A percentile compares a stretch with the other conserved stretches of the same genome.
phyloP scores from a whole-genome alignment of 495 filamentous ascomycete species.

The Talaromyces stipitatus region DNA sequence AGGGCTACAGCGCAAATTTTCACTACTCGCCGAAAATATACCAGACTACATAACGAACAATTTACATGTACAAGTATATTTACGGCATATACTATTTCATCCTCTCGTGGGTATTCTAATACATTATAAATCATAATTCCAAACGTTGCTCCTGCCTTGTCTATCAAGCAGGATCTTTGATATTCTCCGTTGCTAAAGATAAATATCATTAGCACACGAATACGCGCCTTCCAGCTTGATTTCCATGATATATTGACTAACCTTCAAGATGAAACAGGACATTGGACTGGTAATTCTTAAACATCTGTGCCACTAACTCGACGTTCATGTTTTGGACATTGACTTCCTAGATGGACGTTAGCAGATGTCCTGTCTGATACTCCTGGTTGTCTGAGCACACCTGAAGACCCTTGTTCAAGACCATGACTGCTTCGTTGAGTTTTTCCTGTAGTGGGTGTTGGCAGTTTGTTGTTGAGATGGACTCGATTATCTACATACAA shows the following conservation, averaged over 20 bases:
- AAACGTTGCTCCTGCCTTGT: not conserved
- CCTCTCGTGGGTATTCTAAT: not conserved
- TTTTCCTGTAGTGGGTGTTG: slow-evolving; percentile 64
- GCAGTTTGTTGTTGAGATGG: not conserved
- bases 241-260: slow-evolving; percentile 25
- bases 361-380: not conserved
- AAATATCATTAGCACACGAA: not conserved
- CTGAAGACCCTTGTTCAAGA: slow-evolving; percentile 86
- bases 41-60: too few relatives aligned
- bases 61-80: not conserved
- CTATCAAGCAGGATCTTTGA: slow-evolving; percentile 65
- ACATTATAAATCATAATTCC: not conserved
- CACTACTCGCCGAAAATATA: too few relatives aligned
- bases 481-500: slow-evolving; percentile 48
- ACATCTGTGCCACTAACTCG: slow-evolving; percentile 97
- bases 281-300: slow-evolving; percentile 98
- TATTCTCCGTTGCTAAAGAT: slow-evolving; percentile 66
- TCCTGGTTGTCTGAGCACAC: slow-evolving; percentile 30
- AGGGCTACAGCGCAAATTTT: too few relatives aligned
- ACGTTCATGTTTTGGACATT: slow-evolving; percentile 98
- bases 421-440: slow-evolving; percentile 87
- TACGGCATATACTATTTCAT: not conserved
- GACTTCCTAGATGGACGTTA: slow-evolving; percentile 63
- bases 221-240: not conserved
- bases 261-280: slow-evolving; percentile 97